phyloP scores from a whole-genome alignment of 208 protist genomes.

The Leishmania aethiopica region DNA sequence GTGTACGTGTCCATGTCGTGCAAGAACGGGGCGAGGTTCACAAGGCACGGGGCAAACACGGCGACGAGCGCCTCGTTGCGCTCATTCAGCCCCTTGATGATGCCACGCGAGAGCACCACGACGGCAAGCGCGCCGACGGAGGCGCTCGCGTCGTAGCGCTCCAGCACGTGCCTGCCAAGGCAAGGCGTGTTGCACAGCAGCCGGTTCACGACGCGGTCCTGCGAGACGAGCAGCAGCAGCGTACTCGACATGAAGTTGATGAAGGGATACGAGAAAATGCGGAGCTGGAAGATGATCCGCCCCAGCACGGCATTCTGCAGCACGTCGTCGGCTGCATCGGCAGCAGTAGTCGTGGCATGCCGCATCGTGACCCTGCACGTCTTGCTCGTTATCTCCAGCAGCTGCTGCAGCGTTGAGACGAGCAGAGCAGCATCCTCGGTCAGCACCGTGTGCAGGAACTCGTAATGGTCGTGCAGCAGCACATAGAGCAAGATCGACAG shows the following conservation, averaged over 20 bases:
- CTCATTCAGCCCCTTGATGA: conserved; percentile 64
- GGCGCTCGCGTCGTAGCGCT: conserved; percentile 20
- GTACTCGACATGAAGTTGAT: conserved; percentile 83
- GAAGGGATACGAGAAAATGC: conserved; percentile 71
- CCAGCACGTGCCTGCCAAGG: conserved; percentile 35
- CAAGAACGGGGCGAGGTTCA: conserved; percentile 68
- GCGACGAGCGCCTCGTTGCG: conserved; percentile 65
- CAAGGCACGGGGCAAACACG: conserved; percentile 66
- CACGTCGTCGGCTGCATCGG: conserved; percentile 24
- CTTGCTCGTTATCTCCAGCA: conserved; percentile 54
- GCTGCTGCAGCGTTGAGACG: conserved; percentile 43
- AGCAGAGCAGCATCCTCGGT: conserved; percentile 37
- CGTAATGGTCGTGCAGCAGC: conserved; percentile 70
- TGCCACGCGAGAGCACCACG: conserved; percentile 47
- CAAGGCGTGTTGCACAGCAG: conserved; percentile 47
- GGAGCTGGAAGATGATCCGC: conserved; percentile 40
- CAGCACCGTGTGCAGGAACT: conserved; percentile 52
- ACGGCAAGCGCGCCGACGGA: conserved; percentile 46
- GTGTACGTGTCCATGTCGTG: conserved; percentile 75
- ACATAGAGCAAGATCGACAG: conserved; percentile 74
- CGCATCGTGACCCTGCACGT: conserved; percentile 20
- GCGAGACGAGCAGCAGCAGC: conserved; percentile 74
- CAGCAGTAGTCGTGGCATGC: not conserved
- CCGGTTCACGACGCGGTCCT: conserved; percentile 67
- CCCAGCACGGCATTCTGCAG: conserved; percentile 33